Evolutionary conservation across 805 yeast species (phyloP).

Genomic region (Metschnikowia arizonensis): DNA sequence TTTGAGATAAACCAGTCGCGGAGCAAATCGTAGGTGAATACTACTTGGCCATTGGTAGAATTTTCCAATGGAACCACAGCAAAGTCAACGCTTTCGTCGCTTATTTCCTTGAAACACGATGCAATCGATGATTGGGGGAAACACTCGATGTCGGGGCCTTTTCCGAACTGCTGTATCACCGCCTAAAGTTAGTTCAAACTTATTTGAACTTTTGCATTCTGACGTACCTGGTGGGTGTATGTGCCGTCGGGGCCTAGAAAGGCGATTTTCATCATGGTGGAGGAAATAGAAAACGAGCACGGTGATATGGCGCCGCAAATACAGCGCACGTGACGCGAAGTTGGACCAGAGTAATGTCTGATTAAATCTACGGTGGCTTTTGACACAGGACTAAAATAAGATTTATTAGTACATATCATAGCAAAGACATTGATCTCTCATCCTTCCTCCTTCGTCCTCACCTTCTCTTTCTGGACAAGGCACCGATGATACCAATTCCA

Average conservation of each 20-base stretch:
- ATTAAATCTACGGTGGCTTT: not conserved
- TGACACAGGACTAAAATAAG: too few species aligned
- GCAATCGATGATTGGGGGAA: conserved; percentile 42
- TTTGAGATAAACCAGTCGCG: conserved; percentile 53
- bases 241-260: conserved; percentile 91
- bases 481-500: conserved; percentile 61
- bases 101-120: conserved; percentile 60
- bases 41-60: conserved; percentile 93
- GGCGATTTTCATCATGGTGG: conserved; percentile 44
- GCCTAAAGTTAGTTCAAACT: conserved; percentile 27
- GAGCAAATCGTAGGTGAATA: conserved; percentile 74
- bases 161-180: conserved; percentile 49
- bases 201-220: too few species aligned
- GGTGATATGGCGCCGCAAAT: not conserved
- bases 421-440: not conserved
- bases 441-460: not conserved
- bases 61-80: conserved; percentile 90
- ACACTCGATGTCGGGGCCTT: conserved; percentile 24
- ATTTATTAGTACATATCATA: too few species aligned
- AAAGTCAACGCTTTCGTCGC: conserved; percentile 47
- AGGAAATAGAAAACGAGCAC: conserved; percentile 1
- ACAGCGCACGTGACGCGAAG: not conserved
- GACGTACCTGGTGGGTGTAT: conserved; percentile 77
- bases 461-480: conserved; percentile 19
- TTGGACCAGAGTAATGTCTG: not conserved